These are phyloP conservation scores for Botrytis cinerea DNA, from an alignment of 2,329 filamentous ascomycete genomes.

Conservation along the genomic window DNA sequence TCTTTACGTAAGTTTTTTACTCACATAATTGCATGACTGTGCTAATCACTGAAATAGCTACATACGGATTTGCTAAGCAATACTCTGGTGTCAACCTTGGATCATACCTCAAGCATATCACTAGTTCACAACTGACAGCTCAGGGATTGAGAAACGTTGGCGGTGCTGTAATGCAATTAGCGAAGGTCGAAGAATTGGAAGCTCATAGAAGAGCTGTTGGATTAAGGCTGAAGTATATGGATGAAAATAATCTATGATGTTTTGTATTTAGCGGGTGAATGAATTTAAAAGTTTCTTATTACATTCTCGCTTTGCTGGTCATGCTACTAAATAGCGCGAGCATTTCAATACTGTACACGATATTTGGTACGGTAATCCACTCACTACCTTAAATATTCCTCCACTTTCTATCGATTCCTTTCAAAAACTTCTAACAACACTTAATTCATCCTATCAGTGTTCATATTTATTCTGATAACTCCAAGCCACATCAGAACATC, in stretches of 20 bases:
- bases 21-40: neutral
- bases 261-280: constrained; percentile 11
- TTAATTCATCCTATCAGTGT: neutral
- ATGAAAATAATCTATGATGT: constrained; percentile 35
- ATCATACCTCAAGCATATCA: constrained; percentile 98
- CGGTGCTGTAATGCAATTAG: constrained; percentile 88
- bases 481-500: neutral
- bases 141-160: constrained; percentile 86
- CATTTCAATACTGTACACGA: neutral
- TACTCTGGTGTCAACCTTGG: constrained; percentile 96
- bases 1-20: constrained; percentile 75
- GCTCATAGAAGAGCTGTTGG: constrained; percentile 79
- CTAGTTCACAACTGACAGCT: constrained; percentile 83
- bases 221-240: constrained; percentile 57
- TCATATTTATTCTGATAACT: neutral
- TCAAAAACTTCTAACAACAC: neutral
- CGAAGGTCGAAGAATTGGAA: constrained; percentile 91
- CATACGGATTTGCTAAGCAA: constrained; percentile 96
- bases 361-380: neutral
- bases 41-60: constrained; percentile 59
- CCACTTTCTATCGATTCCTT: neutral
- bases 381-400: neutral
- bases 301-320: neutral
- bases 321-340: neutral
- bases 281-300: neutral